A percentile compares a stretch with the other conserved stretches of the same genome.
phyloP scores from a whole-genome alignment of 2,329 filamentous ascomycete species.

The Aspergillus carbonarius region DNA sequence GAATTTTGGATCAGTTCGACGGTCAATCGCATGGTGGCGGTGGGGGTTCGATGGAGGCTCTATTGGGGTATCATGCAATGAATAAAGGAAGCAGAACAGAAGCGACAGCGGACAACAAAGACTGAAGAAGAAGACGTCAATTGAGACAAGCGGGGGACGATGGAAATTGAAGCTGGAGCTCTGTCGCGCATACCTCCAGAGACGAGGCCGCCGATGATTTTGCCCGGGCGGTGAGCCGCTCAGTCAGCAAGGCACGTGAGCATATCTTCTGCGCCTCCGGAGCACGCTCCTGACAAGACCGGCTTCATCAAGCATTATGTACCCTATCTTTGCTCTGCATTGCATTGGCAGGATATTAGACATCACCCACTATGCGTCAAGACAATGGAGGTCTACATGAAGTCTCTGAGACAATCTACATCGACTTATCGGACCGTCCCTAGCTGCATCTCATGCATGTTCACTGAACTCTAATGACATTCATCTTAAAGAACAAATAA shows the following conservation, averaged over 20 bases:
- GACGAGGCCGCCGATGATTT: constrained; percentile 9
- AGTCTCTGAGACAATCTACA: not conserved
- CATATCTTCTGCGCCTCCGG: constrained; percentile 19
- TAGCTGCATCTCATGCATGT: not conserved
- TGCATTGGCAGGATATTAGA: not conserved
- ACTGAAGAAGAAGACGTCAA: not conserved
- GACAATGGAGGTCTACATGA: not conserved
- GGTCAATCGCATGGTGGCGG: constrained; percentile 79
- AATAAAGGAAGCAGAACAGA: not conserved
- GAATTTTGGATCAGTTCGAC: constrained; percentile 91
- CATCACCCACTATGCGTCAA: not conserved
- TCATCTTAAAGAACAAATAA: not conserved
- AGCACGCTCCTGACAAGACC: constrained; percentile 19
- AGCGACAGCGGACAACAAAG: not conserved
- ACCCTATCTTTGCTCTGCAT: not conserved
- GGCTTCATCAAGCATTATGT: too few relatives aligned
- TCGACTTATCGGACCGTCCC: not conserved
- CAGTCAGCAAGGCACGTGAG: constrained; percentile 6
- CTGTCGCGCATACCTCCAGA: constrained; percentile 6
- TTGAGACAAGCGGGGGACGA: not conserved
- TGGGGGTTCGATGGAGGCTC: constrained; percentile 5
- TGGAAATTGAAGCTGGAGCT: constrained; percentile 10
- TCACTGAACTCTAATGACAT: not conserved
- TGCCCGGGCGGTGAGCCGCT: constrained; percentile 18
- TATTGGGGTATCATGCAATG: constrained; percentile 21